phyloP scores from a whole-genome alignment of 208 protist species.

The Eutreptiella sp. region DNA sequence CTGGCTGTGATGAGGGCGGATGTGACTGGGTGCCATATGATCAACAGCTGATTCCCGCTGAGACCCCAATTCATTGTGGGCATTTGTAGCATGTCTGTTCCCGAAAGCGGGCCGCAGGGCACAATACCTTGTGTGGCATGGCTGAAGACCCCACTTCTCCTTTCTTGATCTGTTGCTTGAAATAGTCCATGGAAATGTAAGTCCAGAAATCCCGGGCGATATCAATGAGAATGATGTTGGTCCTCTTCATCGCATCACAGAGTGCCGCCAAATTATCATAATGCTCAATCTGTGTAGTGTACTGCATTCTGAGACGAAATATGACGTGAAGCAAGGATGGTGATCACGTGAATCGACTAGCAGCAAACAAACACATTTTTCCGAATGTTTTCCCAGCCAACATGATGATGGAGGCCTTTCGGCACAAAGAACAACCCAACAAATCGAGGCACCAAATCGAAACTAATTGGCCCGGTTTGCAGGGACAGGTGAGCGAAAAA shows the following conservation, averaged over 20 bases:
- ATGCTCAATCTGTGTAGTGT: constrained; percentile 89
- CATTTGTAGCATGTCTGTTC: not conserved
- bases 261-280: constrained; percentile 85
- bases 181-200: constrained; percentile 90
- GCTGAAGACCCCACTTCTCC: constrained; percentile 89
- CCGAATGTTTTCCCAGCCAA: too few relatives aligned
- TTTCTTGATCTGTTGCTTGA: constrained; percentile 76
- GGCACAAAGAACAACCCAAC: too few relatives aligned
- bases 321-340: not conserved
- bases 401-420: too few relatives aligned
- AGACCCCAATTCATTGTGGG: too few relatives aligned
- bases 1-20: too few relatives aligned
- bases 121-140: constrained; percentile 96
- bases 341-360: not conserved
- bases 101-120: not conserved
- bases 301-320: constrained; percentile 49
- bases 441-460: too few relatives aligned
- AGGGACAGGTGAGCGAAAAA: too few relatives aligned
- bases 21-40: too few relatives aligned
- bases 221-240: constrained; percentile 87
- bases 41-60: too few relatives aligned
- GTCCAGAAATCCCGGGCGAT: constrained; percentile 83
- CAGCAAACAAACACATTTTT: not conserved
- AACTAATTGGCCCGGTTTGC: too few relatives aligned
- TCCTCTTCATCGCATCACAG: constrained; percentile 73